Evolutionary conservation across 2,329 filamentous ascomycete genomes (phyloP).

Genomic region (Plenodomus tracheiphilus): DNA sequence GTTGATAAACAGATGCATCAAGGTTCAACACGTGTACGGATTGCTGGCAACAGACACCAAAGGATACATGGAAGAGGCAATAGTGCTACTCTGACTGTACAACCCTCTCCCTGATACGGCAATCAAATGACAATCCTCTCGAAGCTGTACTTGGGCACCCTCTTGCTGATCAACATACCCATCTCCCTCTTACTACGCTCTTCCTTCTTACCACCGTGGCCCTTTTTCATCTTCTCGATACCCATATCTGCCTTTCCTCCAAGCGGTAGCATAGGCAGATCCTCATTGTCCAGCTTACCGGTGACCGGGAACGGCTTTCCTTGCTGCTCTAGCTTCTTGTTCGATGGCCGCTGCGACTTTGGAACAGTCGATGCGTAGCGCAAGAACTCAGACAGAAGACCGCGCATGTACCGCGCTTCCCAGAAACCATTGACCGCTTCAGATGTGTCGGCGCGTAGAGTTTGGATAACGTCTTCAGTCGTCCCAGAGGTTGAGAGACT

Average conservation of each 20-base stretch:
- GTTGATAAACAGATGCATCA: not conserved
- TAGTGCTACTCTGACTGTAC: not conserved
- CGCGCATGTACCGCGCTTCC: slow-evolving; percentile 67
- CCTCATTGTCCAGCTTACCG: slow-evolving; percentile 31
- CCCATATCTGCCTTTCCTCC: slow-evolving; percentile 66
- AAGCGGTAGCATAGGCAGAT: slow-evolving; percentile 64
- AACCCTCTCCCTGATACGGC: not conserved
- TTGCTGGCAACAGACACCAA: too few species aligned
- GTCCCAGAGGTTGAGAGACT: slow-evolving; percentile 60
- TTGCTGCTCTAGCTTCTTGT: slow-evolving; percentile 45
- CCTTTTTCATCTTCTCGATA: slow-evolving; percentile 57
- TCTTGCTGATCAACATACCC: slow-evolving; percentile 76
- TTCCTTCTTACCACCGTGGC: slow-evolving; percentile 70
- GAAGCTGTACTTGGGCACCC: slow-evolving; percentile 79
- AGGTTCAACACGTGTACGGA: not conserved
- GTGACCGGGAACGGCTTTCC: slow-evolving; percentile 53
- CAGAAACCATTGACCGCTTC: slow-evolving; percentile 73
- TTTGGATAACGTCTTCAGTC: slow-evolving; percentile 65
- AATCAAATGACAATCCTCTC: slow-evolving; percentile 63
- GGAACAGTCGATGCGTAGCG: slow-evolving; percentile 52
- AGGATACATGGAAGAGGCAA: too few species aligned
- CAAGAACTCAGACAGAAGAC: slow-evolving; percentile 67
- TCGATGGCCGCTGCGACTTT: slow-evolving; percentile 37
- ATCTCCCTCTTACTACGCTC: slow-evolving; percentile 72
- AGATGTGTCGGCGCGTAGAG: slow-evolving; percentile 69